Conservation (phyloP, 2,329 filamentous ascomycete genomes). For the Fusarium poae region DNA sequence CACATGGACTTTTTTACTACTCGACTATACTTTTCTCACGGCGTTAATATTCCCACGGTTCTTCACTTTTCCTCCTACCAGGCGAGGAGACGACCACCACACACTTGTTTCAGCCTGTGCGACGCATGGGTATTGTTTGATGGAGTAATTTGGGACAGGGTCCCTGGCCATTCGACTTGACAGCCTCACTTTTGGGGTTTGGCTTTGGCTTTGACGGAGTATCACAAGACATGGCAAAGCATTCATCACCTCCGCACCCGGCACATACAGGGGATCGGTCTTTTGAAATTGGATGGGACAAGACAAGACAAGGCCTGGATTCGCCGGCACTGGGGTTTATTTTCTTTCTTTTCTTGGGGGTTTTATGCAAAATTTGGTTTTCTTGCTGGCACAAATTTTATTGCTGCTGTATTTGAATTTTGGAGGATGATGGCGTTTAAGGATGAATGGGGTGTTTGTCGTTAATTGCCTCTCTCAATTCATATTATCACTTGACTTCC, state of each 20-base stretch:
- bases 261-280: constrained; percentile 31
- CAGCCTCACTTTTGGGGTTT: constrained; percentile 46
- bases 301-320: constrained; percentile 28
- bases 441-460: constrained; percentile 35
- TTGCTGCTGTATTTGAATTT: constrained; percentile 26
- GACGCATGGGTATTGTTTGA: constrained; percentile 39
- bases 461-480: constrained; percentile 41
- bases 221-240: constrained; percentile 46
- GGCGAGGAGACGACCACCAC: constrained; percentile 18
- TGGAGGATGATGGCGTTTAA: constrained; percentile 38
- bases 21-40: constrained; percentile 26
- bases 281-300: constrained; percentile 35
- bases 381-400: constrained; percentile 16
- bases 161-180: constrained; percentile 44
- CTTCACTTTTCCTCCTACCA: constrained; percentile 17
- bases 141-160: constrained; percentile 44
- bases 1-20: constrained; percentile 30
- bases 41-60: constrained; percentile 40
- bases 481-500: constrained; percentile 27
- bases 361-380: constrained; percentile 23
- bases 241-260: constrained; percentile 40
- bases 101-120: constrained; percentile 29
- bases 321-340: constrained; percentile 20
- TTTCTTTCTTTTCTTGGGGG: constrained; percentile 20
- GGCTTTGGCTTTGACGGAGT: constrained; percentile 47